These are phyloP conservation scores for Suhomyces kilbournensis DNA, from an alignment of 805 yeast species.

Conservation along the genomic window DNA sequence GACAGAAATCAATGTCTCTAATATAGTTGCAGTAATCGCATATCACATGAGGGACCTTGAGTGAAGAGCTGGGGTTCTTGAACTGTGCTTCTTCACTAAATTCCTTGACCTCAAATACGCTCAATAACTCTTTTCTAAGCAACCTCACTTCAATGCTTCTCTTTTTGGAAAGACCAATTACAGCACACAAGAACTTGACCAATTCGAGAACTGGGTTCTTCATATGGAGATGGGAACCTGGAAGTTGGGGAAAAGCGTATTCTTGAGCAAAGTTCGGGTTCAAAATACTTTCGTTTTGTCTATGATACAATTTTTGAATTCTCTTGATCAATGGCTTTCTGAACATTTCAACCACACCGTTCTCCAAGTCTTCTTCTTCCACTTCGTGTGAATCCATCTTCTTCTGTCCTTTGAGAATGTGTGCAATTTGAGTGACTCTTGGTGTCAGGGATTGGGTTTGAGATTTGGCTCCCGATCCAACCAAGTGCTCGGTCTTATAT, in stretches of 20 bases:
- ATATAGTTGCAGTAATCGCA: slow-evolving; percentile 79
- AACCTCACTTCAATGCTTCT: slow-evolving; percentile 70
- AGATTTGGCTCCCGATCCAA: slow-evolving; percentile 21
- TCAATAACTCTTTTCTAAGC: slow-evolving; percentile 69
- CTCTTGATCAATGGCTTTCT: slow-evolving; percentile 65
- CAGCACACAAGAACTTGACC: slow-evolving; percentile 71
- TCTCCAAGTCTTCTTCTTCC: slow-evolving; percentile 31
- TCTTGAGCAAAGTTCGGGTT: slow-evolving; percentile 61
- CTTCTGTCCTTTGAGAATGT: slow-evolving; percentile 44
- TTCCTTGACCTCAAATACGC: slow-evolving; percentile 76
- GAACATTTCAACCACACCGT: slow-evolving; percentile 55
- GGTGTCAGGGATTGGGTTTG: slow-evolving; percentile 45
- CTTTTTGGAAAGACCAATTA: slow-evolving; percentile 62
- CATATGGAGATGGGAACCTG: slow-evolving; percentile 64
- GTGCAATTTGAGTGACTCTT: slow-evolving; percentile 67
- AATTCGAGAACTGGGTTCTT: slow-evolving; percentile 77
- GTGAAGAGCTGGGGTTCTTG: slow-evolving; percentile 68
- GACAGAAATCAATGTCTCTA: slow-evolving; percentile 79
- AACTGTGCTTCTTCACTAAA: slow-evolving; percentile 75
- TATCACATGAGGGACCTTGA: slow-evolving; percentile 62
- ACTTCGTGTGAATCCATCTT: slow-evolving; percentile 32
- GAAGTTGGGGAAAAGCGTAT: slow-evolving; percentile 69
- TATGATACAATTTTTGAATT: slow-evolving; percentile 58
- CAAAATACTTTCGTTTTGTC: slow-evolving; percentile 70
- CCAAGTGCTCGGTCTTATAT: slow-evolving; percentile 43